Evolutionary conservation across 2,329 filamentous ascomycete species (phyloP), one percentile per base, ranked within the genome.

Genomic region (Aspergillus persii): DNA sequence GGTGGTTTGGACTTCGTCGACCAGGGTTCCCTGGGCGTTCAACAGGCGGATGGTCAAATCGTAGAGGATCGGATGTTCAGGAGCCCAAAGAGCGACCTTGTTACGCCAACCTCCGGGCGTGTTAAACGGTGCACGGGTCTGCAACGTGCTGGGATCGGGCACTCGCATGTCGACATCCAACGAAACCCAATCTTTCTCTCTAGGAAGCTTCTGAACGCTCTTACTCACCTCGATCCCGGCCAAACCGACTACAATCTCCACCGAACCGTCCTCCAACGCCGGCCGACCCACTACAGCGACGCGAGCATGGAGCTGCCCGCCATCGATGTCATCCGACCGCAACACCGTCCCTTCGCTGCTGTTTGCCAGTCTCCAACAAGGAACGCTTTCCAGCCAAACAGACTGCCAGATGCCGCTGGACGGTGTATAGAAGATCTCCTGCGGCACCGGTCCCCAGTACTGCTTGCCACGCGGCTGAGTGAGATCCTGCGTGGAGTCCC

Each of bases 371-470:
- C 86, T 77, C 58, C 83, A 79, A 80, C 18, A 7, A 4, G 71
- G 71, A 2, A 74, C 68, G 57, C 82, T 82, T 68, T 89, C 85
- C 6, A 91, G 69, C 89, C 88, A 91, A 0, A 91, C 88, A n/a
- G 82, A 82, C 67, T 89, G 86, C 89, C 89, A 91, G 60, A 91
- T 90, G 1, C 89, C 89, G 18, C 86, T 87, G 63, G 86, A 90
- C 0, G 89, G 85, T 0, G 86, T 86, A 68, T 91, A 91, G 71
- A 88, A 91, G 56, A 91, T 91, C 52, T 58, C 70, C 50, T 73
- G 69, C 2, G 84, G 84, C 0, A 76, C 76, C 1, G 81, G 72
- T 0, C 81, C 82, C 74, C 89, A 87, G 71, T 89, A 82, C 71
- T 90, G 87, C 70, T 90, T 90, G 0, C 87, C 87, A 33, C 87